Evolutionary conservation across 176 grass and related monocot genomes (phyloP).

Genomic region (Musa troglodytarum): DNA sequence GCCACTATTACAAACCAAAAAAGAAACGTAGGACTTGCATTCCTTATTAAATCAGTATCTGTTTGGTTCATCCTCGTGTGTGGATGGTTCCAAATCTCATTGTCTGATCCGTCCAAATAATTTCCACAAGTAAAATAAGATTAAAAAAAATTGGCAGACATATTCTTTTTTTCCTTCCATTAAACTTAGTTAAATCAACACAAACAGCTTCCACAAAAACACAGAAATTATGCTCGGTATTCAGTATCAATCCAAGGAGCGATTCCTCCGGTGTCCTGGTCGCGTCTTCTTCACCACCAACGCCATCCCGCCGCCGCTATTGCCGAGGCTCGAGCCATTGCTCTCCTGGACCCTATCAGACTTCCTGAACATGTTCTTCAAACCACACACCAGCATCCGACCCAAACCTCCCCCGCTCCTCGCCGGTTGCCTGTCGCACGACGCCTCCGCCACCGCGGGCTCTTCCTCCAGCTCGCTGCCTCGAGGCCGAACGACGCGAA

Average conservation of each 20-base stretch:
- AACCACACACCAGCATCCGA: constrained; percentile 60
- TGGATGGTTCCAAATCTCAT: too few species aligned
- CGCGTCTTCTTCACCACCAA: background rate
- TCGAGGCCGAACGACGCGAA: constrained; percentile 45
- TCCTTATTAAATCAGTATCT: too few species aligned
- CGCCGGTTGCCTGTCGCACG: constrained; percentile 4
- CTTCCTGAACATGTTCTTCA: constrained; percentile 64
- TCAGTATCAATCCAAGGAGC: background rate
- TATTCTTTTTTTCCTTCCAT: too few species aligned
- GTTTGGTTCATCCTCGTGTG: too few species aligned
- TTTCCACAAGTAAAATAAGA: too few species aligned
- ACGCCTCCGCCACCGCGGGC: background rate
- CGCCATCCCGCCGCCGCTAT: background rate
- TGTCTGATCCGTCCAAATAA: too few species aligned
- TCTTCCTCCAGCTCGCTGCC: constrained; percentile 2
- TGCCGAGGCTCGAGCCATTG: background rate
- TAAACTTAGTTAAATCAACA: too few species aligned
- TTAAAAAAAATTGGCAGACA: too few species aligned
- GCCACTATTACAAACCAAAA: too few species aligned
- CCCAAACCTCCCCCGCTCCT: constrained; percentile 29
- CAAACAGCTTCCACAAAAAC: too few species aligned
- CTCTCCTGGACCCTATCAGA: background rate
- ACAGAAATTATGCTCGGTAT: too few species aligned
- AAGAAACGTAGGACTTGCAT: too few species aligned
- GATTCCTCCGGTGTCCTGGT: background rate